Base-by-base conservation (phyloP, 176 grass and related monocot species). In the Raddia guianensis region DNA sequence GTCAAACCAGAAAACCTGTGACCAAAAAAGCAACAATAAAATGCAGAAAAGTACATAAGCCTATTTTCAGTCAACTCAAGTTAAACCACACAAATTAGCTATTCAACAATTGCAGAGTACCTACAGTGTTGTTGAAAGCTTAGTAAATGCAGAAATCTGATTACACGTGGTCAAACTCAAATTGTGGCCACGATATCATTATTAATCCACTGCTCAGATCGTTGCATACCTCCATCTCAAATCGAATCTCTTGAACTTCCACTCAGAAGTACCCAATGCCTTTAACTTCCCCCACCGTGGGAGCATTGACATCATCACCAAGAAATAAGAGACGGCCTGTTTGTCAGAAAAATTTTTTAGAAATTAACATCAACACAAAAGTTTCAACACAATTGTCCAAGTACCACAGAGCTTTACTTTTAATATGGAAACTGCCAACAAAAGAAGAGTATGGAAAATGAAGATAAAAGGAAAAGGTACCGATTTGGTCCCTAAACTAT, bases 311-410 rank as follows among this genome's bases (percentile, higher is more conserved):
- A 9, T 65, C 86, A 3, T 79, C 82, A n/a, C 86, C 86, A 71
- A 94, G 84, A 85, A 91, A 94, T 63, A 94, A 55, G 33, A 94
- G 68, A 13, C 89, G 89, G 42, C 89, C 92, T 94, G 69, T 57
- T 56, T 16, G 34, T 61, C 68, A 21, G 59, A 72, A 74, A 52
- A 37, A 27, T 37, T 21, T 51, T 64, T n/a, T 75, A 14, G 53
- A 35, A 48, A n/a, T 5, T 6, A 76, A 56, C 15, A 53, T 56
- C 2, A 8, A 40, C 7, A 0, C 8, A 54, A 84, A 76, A 40
- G 14, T 9, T 9, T 58, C 7, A 78, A 74, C 27, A 68, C 47
- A 56, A 59, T 70, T 52, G 3, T 76, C 18, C 11, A 55, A 16
- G 56, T 70, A 37, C 12, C 12, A 59, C 46, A 15, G 58, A 57